Base-by-base conservation (phyloP, 2,329 filamentous ascomycete genomes). In the Fusarium algeriense region DNA sequence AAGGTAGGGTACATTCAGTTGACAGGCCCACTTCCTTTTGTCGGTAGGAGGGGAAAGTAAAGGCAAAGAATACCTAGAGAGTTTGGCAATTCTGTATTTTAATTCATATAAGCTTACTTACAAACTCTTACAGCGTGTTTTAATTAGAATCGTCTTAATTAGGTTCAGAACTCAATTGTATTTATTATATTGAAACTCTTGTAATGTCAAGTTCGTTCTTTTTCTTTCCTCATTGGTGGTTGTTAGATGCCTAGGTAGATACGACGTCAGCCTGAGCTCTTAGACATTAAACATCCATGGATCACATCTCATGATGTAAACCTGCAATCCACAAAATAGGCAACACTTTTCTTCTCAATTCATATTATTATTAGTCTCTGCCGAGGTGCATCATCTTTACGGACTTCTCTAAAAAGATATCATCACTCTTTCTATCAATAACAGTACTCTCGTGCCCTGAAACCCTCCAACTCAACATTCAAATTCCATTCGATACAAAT, bases 21-120 rank as follows among this genome's bases (percentile, higher is more conserved):
- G 15, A 12, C 54, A 37, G 69, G 46, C 59, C 69, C 64, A 71
- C 69, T 71, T 64, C 49, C 28, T 13, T 20, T 40, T 40, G 30
- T 19, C 8, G 23, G 32, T 14, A 35, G 48, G 34, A 20, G 8
- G 34, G 30, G 34, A 34, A 35, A 23, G 5, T 35, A 49, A 49
- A 35, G 23, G 30, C 7, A 30, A 34, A 35, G 15, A 50, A 49
- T 23, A 17, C 19, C 11, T 17, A 32, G 30, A 40, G 38, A 49
- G 30, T 11, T 35, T 49, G 30, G 19, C 6, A 14, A 35, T 17
- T 23, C 30, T 50, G 20, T 12, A 19, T 20, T 35, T 20, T 7
- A 19, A 50, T 14, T 35, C 20, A 15, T 50, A 15, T 32, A 6
- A 50, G 20, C 34, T 35, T 35, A 13, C 23, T 10, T 8, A 7